Conservation (phyloP, 257 asterid species). For the Apocynum venetum region DNA sequence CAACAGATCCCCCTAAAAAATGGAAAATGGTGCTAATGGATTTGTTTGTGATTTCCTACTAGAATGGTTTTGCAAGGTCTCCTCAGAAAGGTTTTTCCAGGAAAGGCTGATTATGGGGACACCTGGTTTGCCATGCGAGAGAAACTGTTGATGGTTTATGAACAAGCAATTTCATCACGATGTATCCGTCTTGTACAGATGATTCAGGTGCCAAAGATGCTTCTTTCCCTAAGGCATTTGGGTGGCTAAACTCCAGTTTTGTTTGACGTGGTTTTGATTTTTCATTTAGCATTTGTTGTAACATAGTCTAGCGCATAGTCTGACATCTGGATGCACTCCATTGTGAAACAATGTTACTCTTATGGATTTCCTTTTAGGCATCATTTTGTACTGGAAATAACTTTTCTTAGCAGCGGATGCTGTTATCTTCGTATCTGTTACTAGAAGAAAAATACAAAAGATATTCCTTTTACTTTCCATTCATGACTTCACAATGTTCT, state of each 20-base stretch:
- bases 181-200: conserved; percentile 72
- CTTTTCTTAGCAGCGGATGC: background rate
- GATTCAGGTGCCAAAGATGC: conserved; percentile 72
- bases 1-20: background rate
- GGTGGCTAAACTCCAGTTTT: background rate
- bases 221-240: conserved; percentile 21
- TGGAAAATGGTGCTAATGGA: background rate
- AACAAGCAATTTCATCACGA: conserved; percentile 72
- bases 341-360: background rate
- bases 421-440: conserved; percentile 3
- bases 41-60: conserved; percentile 27
- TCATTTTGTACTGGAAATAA: background rate
- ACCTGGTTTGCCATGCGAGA: conserved; percentile 46
- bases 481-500: background rate
- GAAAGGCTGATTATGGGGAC: conserved; percentile 59
- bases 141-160: conserved; percentile 59
- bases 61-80: conserved; percentile 80
- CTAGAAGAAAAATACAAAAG: background rate
- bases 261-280: background rate
- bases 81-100: conserved; percentile 54
- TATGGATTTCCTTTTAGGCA: background rate
- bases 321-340: background rate
- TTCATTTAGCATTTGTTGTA: background rate
- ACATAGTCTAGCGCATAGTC: background rate
- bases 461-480: background rate